These are phyloP conservation scores for Dothidotthia symphoricarpi DNA, from an alignment of 2,329 filamentous ascomycete species.

Conservation along the genomic window DNA sequence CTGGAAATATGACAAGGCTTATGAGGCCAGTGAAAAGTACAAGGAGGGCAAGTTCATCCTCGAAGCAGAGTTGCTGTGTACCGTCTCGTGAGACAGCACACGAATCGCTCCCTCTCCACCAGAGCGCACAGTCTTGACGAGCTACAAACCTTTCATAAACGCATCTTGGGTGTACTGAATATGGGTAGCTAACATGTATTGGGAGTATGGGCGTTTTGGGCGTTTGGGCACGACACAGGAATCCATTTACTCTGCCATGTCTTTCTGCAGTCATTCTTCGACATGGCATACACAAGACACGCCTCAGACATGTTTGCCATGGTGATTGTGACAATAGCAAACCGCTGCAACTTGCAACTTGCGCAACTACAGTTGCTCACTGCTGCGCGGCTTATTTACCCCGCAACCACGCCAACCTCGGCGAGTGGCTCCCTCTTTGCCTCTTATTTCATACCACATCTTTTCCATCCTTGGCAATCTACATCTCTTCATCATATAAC, in stretches of 20 bases:
- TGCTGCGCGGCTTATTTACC: too few relatives aligned
- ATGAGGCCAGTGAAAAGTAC: slow-evolving; percentile 89
- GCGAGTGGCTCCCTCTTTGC: too few relatives aligned
- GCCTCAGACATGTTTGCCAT: too few relatives aligned
- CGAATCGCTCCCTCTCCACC: background rate
- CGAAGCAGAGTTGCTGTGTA: slow-evolving; percentile 84
- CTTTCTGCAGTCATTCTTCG: too few relatives aligned
- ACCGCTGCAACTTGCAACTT: too few relatives aligned
- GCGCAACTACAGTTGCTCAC: too few relatives aligned
- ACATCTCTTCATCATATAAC: background rate
- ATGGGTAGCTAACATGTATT: background rate
- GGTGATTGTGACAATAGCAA: too few relatives aligned
- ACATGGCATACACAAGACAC: too few relatives aligned
- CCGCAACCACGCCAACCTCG: too few relatives aligned
- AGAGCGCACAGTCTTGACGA: too few relatives aligned
- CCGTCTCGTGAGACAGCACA: slow-evolving; percentile 54
- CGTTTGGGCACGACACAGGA: background rate
- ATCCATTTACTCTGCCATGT: background rate
- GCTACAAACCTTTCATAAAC: slow-evolving; percentile 13
- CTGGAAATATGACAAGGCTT: slow-evolving; percentile 99
- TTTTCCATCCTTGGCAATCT: background rate
- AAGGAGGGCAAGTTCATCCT: slow-evolving; percentile 99
- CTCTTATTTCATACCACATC: too few relatives aligned
- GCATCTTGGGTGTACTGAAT: slow-evolving; percentile 9
- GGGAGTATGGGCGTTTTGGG: too few relatives aligned